phyloP scores from a whole-genome alignment of 1,284 basidiomycete genomes.

The Ustilago esculenta region DNA sequence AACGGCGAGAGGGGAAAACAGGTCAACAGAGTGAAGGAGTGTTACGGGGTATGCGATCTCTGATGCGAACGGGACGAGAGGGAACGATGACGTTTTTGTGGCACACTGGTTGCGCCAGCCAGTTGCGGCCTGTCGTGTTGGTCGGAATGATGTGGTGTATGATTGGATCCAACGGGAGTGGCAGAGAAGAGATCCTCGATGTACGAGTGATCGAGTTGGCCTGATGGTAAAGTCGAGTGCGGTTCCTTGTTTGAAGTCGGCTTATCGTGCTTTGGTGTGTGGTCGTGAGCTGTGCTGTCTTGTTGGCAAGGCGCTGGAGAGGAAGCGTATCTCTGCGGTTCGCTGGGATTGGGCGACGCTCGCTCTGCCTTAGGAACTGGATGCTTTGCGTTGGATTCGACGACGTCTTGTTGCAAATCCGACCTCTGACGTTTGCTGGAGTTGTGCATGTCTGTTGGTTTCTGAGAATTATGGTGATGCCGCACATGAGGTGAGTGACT shows the following conservation, averaged over 20 bases:
- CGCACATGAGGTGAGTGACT: neutral
- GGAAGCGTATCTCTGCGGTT: neutral
- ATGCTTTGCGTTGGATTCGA: neutral
- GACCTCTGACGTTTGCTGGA: neutral
- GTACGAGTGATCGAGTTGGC: conserved; percentile 4
- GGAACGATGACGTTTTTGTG: conserved; percentile 28
- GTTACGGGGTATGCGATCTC: conserved; percentile 26
- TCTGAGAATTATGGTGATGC: neutral
- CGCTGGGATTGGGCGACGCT: neutral
- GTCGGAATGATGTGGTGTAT: conserved; percentile 6
- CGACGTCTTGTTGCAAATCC: neutral
- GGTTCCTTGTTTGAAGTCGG: neutral
- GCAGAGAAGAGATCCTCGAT: conserved; percentile 3
- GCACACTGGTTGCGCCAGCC: conserved; percentile 5
- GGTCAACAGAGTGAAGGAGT: neutral
- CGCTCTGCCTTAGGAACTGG: neutral
- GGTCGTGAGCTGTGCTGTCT: no score
- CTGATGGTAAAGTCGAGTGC: conserved; percentile 1
- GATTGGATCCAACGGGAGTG: conserved; percentile 10
- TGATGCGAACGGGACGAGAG: conserved; percentile 31
- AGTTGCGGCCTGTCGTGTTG: conserved; percentile 1
- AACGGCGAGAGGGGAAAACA: neutral
- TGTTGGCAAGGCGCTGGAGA: neutral
- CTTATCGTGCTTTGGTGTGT: neutral
- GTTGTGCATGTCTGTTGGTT: neutral